Evolutionary conservation across 2,329 filamentous ascomycete species (phyloP).

Genomic region (Colletotrichum aenigma): DNA sequence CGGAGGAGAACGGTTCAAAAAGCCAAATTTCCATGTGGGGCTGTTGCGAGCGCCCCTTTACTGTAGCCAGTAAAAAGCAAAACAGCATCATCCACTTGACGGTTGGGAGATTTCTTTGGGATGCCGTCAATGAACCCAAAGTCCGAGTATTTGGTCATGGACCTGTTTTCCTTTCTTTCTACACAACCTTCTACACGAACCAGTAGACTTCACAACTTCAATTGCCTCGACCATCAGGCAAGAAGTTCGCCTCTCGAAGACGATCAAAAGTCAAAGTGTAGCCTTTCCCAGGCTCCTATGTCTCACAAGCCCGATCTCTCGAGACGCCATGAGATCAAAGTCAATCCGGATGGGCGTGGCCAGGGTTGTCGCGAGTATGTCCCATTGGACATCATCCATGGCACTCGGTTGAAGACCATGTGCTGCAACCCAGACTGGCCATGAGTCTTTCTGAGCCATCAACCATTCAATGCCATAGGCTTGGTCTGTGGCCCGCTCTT

Average conservation of each 20-base stretch:
- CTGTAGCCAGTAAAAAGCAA: not conserved
- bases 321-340: not conserved
- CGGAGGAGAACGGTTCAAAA: not conserved
- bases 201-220: not conserved
- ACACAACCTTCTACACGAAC: too few species aligned
- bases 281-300: not conserved
- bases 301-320: not conserved
- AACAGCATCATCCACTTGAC: fast-evolving
- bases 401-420: not conserved
- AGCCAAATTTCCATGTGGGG: not conserved
- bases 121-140: too few species aligned
- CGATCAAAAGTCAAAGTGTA: not conserved
- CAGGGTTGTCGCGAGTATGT: not conserved
- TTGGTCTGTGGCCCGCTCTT: too few species aligned
- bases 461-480: too few species aligned
- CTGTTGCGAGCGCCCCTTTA: not conserved
- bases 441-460: too few species aligned
- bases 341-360: not conserved
- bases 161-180: too few species aligned
- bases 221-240: not conserved
- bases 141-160: too few species aligned
- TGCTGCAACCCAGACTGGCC: too few species aligned
- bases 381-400: not conserved
- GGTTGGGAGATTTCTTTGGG: not conserved
- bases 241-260: not conserved